Percentiles rank a stretch among this genome's conserved stretches.
phyloP scores from a whole-genome alignment of 2,329 filamentous ascomycete species.

The Colletotrichum sp. region DNA sequence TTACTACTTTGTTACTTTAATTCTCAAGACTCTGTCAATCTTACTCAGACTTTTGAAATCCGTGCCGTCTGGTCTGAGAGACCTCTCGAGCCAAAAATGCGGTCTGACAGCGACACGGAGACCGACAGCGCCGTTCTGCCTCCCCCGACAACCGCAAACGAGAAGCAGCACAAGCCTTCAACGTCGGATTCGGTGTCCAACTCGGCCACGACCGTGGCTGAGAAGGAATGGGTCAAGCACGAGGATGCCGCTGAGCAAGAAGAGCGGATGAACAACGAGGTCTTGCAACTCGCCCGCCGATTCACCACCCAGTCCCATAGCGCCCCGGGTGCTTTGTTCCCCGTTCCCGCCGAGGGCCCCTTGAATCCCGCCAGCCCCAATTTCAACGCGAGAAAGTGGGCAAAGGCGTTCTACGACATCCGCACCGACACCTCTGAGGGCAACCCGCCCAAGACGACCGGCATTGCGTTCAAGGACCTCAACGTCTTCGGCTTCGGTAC shows the following conservation, averaged over 20 bases:
- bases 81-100: not conserved
- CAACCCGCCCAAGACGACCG: conserved; percentile 34
- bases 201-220: not conserved
- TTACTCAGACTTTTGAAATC: not conserved
- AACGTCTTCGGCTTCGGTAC: conserved; percentile 47
- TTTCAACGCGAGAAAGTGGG: conserved; percentile 49
- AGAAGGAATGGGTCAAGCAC: not conserved
- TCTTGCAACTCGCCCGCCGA: conserved; percentile 32
- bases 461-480: conserved; percentile 47
- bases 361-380: conserved; percentile 44
- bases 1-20: not conserved
- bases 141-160: not conserved
- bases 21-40: not conserved
- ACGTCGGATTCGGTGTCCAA: not conserved
- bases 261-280: conserved; percentile 14
- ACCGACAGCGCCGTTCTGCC: not conserved
- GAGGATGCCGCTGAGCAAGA: not conserved
- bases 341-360: conserved; percentile 25
- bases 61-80: not conserved
- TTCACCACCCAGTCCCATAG: conserved; percentile 27
- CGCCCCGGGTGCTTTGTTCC: conserved; percentile 30
- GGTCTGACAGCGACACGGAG: not conserved
- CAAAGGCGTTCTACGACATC: conserved; percentile 39
- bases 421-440: conserved; percentile 28
- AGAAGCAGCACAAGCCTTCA: not conserved